Conservation (phyloP, 108 stramenopile species). For the Stephanodiscus triporus region DNA sequence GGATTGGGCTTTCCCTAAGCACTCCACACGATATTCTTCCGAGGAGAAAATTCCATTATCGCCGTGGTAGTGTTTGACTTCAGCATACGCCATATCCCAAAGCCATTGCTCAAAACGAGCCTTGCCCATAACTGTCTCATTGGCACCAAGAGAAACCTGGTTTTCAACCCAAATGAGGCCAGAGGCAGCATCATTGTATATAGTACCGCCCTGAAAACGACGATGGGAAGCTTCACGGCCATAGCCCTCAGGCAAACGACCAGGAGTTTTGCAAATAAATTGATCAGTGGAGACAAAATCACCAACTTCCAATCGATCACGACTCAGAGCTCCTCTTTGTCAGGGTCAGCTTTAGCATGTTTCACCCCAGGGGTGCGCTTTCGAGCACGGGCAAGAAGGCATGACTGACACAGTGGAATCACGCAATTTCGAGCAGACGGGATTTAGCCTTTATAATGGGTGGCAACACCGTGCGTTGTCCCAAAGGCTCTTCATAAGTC, state of each 20-base stretch:
- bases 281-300: conserved; percentile 11
- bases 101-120: conserved; percentile 33
- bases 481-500: not conserved
- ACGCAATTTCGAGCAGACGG: not conserved
- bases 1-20: not conserved
- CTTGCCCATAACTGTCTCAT: conserved; percentile 28
- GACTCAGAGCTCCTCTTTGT: not conserved
- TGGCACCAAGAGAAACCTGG: conserved; percentile 32
- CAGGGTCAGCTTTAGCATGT: not conserved
- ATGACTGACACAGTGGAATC: not conserved
- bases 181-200: conserved; percentile 18
- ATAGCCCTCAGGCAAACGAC: conserved; percentile 22
- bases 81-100: conserved; percentile 3
- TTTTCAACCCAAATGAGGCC: conserved; percentile 10
- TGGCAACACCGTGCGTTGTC: not conserved
- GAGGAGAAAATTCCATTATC: conserved; percentile 42
- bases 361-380: not conserved
- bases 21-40: not conserved
- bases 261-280: conserved; percentile 19
- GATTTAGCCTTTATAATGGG: conserved; percentile 5
- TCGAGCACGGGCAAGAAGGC: not conserved
- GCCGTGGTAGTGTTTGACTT: conserved; percentile 28
- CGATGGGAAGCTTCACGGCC: conserved; percentile 28
- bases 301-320: not conserved
- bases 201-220: conserved; percentile 30